Percentiles rank a stretch among this genome's conserved stretches.
Evolutionary conservation across 208 protist species (phyloP).

Genomic region (Wallacemonas sp.): DNA sequence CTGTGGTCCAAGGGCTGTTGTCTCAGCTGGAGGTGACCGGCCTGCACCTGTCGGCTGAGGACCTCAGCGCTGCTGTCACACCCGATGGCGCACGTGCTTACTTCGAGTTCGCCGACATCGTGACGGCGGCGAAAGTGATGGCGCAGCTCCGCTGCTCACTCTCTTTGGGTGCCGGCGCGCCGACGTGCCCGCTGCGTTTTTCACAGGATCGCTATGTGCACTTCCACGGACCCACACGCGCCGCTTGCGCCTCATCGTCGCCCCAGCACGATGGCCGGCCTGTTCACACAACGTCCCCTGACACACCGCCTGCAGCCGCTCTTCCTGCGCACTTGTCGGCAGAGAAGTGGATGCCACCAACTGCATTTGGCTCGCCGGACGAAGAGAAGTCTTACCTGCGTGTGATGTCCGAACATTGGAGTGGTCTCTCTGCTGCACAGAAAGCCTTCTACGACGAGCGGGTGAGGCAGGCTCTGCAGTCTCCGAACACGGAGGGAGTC

Average conservation of each 20-base stretch:
- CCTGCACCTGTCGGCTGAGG: not conserved
- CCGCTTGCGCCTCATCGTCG: not conserved
- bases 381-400: slow-evolving; percentile 55
- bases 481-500: not conserved
- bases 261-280: not conserved
- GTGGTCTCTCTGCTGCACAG: slow-evolving; percentile 57
- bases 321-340: slow-evolving; percentile 38
- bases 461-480: slow-evolving; percentile 47
- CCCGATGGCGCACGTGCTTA: slow-evolving; percentile 11
- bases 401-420: slow-evolving; percentile 66
- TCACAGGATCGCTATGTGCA: slow-evolving; percentile 16
- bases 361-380: slow-evolving; percentile 35
- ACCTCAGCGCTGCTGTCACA: slow-evolving; percentile 8
- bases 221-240: slow-evolving; percentile 12
- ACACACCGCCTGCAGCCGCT: not conserved
- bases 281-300: slow-evolving; percentile 1
- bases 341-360: slow-evolving; percentile 42
- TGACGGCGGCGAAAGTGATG: slow-evolving; percentile 50
- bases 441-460: slow-evolving; percentile 77
- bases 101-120: slow-evolving; percentile 38
- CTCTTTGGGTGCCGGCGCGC: slow-evolving; percentile 13
- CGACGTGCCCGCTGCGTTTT: slow-evolving; percentile 25
- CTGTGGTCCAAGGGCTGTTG: slow-evolving; percentile 22
- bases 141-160: slow-evolving; percentile 45
- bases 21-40: not conserved